Percentiles rank a stretch among this genome's conserved stretches.
Evolutionary conservation across 495 filamentous ascomycete genomes (phyloP).

Genomic region (Xylaria intraflava): DNA sequence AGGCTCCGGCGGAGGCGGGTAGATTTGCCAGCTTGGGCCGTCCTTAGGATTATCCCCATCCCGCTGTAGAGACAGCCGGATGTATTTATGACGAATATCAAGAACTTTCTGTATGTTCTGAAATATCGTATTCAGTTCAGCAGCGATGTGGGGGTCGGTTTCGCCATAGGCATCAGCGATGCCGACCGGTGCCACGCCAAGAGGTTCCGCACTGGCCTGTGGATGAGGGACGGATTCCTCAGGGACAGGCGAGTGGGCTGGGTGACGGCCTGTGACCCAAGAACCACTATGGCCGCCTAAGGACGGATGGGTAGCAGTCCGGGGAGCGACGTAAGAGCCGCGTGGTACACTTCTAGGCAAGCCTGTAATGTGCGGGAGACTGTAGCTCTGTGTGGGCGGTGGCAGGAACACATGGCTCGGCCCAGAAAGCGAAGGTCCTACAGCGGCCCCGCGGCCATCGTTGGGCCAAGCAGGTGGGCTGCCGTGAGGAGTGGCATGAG

Average conservation of each 20-base stretch:
- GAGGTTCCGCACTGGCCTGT: conserved; percentile 17
- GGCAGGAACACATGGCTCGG: conserved; percentile 12
- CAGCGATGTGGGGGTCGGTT: conserved; percentile 63
- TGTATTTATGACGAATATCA: conserved; percentile 82
- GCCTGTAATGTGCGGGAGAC: conserved; percentile 24
- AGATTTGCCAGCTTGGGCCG: conserved; percentile 75
- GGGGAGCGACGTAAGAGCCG: conserved; percentile 22
- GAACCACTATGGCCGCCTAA: conserved; percentile 16
- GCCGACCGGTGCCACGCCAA: conserved; percentile 15
- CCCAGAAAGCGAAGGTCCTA: conserved; percentile 8
- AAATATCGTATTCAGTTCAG: conserved; percentile 79
- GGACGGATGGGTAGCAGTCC: conserved; percentile 24
- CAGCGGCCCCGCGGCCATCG: not conserved
- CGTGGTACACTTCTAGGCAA: conserved; percentile 13
- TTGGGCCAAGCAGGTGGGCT: conserved; percentile 33
- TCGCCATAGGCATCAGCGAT: conserved; percentile 38
- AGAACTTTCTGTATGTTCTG: conserved; percentile 77
- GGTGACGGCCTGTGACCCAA: not conserved
- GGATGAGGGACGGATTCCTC: conserved; percentile 15
- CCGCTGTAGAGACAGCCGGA: conserved; percentile 76
- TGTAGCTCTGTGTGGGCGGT: conserved; percentile 19
- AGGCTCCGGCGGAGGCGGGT: conserved; percentile 83
- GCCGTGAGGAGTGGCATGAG: conserved; percentile 38
- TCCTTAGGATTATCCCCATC: conserved; percentile 81
- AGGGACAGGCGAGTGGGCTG: conserved; percentile 9